Evolutionary conservation across 2,329 filamentous ascomycete species (phyloP).

Genomic region (Colletotrichum somersetense): DNA sequence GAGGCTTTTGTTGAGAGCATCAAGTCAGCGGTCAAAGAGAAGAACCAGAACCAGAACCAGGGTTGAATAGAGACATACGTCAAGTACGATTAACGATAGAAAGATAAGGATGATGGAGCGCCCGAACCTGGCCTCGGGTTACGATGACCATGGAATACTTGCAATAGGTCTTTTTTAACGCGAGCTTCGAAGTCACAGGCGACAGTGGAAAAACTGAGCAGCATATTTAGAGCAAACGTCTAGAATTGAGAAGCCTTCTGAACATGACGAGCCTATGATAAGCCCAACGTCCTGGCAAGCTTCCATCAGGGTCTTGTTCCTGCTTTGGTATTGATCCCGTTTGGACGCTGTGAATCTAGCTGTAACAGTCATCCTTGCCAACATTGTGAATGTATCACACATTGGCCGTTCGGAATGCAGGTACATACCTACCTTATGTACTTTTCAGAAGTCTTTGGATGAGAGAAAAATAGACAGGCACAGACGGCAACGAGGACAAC

Average conservation of each 20-base stretch:
- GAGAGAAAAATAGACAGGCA: neutral
- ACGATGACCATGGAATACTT: constrained; percentile 4
- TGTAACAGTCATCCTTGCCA: neutral
- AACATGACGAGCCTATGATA: neutral
- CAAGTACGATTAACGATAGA: constrained; percentile 21
- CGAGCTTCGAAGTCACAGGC: too few relatives aligned
- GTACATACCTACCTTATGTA: neutral
- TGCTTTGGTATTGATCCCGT: neutral
- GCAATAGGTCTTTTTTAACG: too few relatives aligned
- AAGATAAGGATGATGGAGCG: constrained; percentile 17
- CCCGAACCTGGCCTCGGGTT: neutral
- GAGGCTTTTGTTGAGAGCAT: constrained; percentile 93
- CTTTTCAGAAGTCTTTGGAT: neutral
- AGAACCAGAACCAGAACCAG: constrained; percentile 53
- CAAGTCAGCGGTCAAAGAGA: constrained; percentile 79
- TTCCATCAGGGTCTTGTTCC: neutral
- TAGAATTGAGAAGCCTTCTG: neutral
- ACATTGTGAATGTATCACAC: neutral
- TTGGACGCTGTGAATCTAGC: neutral
- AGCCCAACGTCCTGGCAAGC: neutral
- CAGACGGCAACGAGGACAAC: neutral
- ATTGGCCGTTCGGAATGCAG: neutral
- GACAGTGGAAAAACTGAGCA: neutral
- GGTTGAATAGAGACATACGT: constrained; percentile 2
- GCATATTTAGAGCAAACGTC: neutral